Evolutionary conservation across 331 rosid genomes (phyloP).

Genomic region (Arachis monticola): DNA sequence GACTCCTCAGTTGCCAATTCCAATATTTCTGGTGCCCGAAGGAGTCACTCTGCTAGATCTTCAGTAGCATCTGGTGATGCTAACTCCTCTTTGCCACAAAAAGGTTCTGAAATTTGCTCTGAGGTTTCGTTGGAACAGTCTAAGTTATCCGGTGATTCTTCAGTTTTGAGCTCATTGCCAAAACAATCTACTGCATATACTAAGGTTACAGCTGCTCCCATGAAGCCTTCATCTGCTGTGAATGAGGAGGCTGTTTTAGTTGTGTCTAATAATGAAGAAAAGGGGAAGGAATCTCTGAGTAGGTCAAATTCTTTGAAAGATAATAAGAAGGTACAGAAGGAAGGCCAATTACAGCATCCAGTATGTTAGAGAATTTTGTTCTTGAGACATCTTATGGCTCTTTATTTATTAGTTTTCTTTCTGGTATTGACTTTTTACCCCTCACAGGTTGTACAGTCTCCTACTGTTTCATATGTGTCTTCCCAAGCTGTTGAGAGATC

Average conservation of each 20-base stretch:
- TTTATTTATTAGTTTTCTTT: constrained; percentile 10
- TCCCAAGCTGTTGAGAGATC: constrained; percentile 45
- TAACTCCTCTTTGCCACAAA: constrained; percentile 43
- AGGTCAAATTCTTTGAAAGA: constrained; percentile 67
- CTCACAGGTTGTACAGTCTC: constrained; percentile 59
- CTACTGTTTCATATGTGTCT: constrained; percentile 37
- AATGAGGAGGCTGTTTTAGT: constrained; percentile 48
- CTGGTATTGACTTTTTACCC: not conserved
- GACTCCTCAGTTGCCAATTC: constrained; percentile 48
- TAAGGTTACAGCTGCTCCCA: constrained; percentile 39
- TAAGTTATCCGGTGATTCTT: constrained; percentile 48
- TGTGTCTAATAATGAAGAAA: constrained; percentile 49
- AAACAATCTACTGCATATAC: constrained; percentile 44
- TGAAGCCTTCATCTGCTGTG: constrained; percentile 35
- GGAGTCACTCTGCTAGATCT: constrained; percentile 47
- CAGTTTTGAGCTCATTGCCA: constrained; percentile 39
- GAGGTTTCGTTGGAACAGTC: constrained; percentile 42
- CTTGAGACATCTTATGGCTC: not conserved
- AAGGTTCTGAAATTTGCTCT: constrained; percentile 42
- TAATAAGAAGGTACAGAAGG: constrained; percentile 59
- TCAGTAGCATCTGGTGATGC: constrained; percentile 45
- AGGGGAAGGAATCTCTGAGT: constrained; percentile 51
- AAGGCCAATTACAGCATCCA: constrained; percentile 65
- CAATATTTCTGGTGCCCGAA: constrained; percentile 48
- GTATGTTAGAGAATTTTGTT: constrained; percentile 43